Evolutionary conservation across 2,329 filamentous ascomycete species (phyloP), one percentile per base, ranked within the genome.

Genomic region (Penicillium decumbens): DNA sequence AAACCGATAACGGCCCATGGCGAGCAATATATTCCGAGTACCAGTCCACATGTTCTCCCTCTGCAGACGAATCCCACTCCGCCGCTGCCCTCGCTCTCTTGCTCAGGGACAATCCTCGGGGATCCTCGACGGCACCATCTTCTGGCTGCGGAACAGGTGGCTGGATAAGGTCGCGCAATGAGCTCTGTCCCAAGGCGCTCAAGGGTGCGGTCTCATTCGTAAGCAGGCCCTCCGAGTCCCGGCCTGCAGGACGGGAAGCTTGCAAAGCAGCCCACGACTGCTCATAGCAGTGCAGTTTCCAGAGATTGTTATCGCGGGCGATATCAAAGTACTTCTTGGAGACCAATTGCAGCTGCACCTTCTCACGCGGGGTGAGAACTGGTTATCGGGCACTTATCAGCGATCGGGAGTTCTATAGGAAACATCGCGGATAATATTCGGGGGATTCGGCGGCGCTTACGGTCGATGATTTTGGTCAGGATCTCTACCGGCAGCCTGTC

Each of bases 1-100:
- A 85, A 45, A 89, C 75, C 12, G 78, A 78, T n/a, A 89, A 77
- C 0, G 85, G 83, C 0, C 83, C 89, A 69, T 91, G 80, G 29
- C 91, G 80, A 45, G 91, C 88, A 54, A 95, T 85, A 64, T 90
- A 95, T 68, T 96, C 91, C 47, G 87, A 80, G 67, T 95, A 95
- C 86, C 89, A 96, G 42, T 87, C 83, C 18, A 91, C 77, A 35
- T 75, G 76, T 70, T 96, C 90, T 4, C 71, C 74, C 0, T 83
- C 80, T 55, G 86, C 89, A 0, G 81, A 82, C 0, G 88, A 88
- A 59, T 95, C 89, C 90, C 90, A 95, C 58, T 89, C 89, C 4
- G 84, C 84, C 3, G 65, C 66, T 9, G 65, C 69, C 49, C 59
- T 64, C 33, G 59, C 63, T 49, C 61, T 60, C 45, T 61, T 62